These are phyloP conservation scores for Thelephora ganbajun DNA, from an alignment of 768 basidiomycete species.

Conservation along the genomic window DNA sequence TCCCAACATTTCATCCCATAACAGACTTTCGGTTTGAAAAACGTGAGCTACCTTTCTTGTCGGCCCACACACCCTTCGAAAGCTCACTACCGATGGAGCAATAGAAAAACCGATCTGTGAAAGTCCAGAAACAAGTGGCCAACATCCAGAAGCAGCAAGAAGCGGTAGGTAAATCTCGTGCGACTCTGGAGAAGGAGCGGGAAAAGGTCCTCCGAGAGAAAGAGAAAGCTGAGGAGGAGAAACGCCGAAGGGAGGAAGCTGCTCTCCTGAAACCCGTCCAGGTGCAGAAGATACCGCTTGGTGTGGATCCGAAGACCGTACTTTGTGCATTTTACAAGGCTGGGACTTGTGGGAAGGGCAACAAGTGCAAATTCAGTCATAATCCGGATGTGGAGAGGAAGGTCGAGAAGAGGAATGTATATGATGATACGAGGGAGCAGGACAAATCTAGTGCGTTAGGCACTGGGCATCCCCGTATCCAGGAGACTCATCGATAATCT, in stretches of 20 bases:
- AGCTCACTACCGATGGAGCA: neutral
- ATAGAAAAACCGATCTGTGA: constrained; percentile 90
- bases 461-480: neutral
- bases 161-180: constrained; percentile 67
- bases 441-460: constrained; percentile 13
- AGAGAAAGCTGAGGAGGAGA: constrained; percentile 67
- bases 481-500: neutral
- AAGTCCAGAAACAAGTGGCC: constrained; percentile 78
- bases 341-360: constrained; percentile 87
- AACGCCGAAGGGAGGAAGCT: constrained; percentile 74
- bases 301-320: constrained; percentile 92
- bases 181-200: constrained; percentile 69
- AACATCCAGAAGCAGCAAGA: constrained; percentile 68
- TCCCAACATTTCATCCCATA: constrained; percentile 3
- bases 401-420: constrained; percentile 91
- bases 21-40: constrained; percentile 83
- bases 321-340: constrained; percentile 89
- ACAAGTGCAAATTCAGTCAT: constrained; percentile 95
- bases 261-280: constrained; percentile 71
- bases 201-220: constrained; percentile 70
- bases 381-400: constrained; percentile 81
- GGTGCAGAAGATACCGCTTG: constrained; percentile 80
- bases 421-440: constrained; percentile 78
- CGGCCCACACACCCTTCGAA: neutral
- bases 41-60: constrained; percentile 33